Base-by-base conservation (phyloP, 1,284 basidiomycete species). In the Cryptococcus amylolentus region DNA sequence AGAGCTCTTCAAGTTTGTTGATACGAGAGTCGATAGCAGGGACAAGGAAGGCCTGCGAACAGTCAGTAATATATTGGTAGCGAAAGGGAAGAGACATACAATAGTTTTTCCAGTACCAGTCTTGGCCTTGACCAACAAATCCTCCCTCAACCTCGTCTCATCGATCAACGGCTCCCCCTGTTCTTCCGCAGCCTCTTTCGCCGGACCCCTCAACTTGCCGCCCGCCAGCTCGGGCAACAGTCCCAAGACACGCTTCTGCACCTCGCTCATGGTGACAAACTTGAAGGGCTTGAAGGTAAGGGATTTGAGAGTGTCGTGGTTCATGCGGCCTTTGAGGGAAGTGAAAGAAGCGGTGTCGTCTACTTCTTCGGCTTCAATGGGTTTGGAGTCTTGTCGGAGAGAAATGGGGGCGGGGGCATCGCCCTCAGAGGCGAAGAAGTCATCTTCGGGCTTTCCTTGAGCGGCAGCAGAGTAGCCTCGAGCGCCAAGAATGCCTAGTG, bases 61-160 rank as follows among this genome's bases (percentile, higher is more conserved):
- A 28, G 35, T 31, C 52, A 46, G 42, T 28, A 12, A 14, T 8
- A n/a, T 47, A 23, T 23, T 6, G 23, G 27, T 14, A 47, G 27
- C 27, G 10, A 37, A 31, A 23, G 12, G 20, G 23, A 35, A 51
- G 23, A 9, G 2, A 68, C 73, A 57, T 44, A 72, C 76, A 38
- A 94, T 79, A 0, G 92, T 96, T 79, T 96, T 97, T 50, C 92
- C 92, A 0, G 92, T 94, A 44, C 93, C 91, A 0, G 93, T 95
- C 75, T 88, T 89, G n/a, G 92, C 90, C 71, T 74, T 74, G 64
- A 71, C 63, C 62, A 75, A 58, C 64, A 77, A 52, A 70, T 69
- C 66, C 51, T 66, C 68, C 46, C 61, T 51, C 8, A 42, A n/a
- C 10, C 20, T 42, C 8, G n/a, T 42, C 41, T 42, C 41, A n/a